Conservation (phyloP, 306 rosid genomes). For the Lathyrus oleraceus region DNA sequence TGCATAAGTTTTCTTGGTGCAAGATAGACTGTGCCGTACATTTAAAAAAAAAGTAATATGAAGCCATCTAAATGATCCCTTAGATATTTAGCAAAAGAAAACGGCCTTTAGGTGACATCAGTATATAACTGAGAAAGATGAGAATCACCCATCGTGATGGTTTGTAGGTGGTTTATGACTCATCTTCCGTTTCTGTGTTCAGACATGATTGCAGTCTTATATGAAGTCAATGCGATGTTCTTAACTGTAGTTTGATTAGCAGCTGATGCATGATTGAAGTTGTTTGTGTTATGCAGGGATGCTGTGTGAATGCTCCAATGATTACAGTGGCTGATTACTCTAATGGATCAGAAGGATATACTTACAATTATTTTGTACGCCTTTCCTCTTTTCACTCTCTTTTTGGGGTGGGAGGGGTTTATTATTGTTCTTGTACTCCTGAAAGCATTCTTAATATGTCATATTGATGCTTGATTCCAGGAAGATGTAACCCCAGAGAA, state of each 20-base stretch:
- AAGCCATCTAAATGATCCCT: conserved; percentile 17
- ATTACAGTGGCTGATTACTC: conserved; percentile 98
- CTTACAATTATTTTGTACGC: conserved; percentile 86
- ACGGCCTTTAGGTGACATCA: conserved; percentile 2
- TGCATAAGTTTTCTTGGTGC: conserved; percentile 54
- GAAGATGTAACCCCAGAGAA: conserved; percentile 90
- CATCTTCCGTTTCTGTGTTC: conserved; percentile 10
- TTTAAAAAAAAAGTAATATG: conserved; percentile 1
- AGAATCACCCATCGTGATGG: neutral
- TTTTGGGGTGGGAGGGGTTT: neutral
- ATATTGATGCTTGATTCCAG: conserved; percentile 48
- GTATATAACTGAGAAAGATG: conserved; percentile 24
- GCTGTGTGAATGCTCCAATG: conserved; percentile 98
- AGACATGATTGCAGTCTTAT: neutral
- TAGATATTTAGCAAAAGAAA: conserved; percentile 1
- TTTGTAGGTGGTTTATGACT: neutral
- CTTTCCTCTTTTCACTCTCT: neutral
- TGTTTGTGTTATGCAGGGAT: conserved; percentile 67
- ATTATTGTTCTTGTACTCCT: neutral
- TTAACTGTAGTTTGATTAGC: neutral
- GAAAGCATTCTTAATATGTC: conserved; percentile 15
- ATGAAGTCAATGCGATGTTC: conserved; percentile 2
- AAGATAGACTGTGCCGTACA: conserved; percentile 72
- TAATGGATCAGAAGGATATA: conserved; percentile 87
- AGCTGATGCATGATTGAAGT: conserved; percentile 22